phyloP scores from a whole-genome alignment of 495 filamentous ascomycete species.

The Neurospora africana region DNA sequence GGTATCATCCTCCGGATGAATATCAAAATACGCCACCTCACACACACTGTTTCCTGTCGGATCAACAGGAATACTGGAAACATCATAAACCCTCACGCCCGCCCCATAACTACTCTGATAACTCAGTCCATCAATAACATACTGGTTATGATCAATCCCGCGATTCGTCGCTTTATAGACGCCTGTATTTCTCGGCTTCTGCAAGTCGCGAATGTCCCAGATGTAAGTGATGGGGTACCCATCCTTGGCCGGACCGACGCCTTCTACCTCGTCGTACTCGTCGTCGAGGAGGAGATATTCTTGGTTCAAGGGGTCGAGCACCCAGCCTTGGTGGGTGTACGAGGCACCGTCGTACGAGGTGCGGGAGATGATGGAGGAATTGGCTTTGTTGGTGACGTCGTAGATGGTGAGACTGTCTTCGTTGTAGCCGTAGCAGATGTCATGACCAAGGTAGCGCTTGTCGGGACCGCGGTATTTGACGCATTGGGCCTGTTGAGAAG shows the following conservation, averaged over 20 bases:
- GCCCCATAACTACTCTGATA: conserved; percentile 53
- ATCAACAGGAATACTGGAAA: conserved; percentile 40
- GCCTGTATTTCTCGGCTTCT: conserved; percentile 43
- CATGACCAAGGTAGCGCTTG: conserved; percentile 38
- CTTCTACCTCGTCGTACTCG: conserved; percentile 47
- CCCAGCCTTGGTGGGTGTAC: conserved; percentile 55
- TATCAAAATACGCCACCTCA: conserved; percentile 49
- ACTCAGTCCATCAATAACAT: conserved; percentile 39
- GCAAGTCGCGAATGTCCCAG: conserved; percentile 45
- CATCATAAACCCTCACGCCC: conserved; percentile 47
- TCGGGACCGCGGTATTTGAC: conserved; percentile 48
- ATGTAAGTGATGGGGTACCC: conserved; percentile 43
- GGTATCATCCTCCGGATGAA: conserved; percentile 48
- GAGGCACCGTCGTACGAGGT: conserved; percentile 46
- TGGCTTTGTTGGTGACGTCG: conserved; percentile 47
- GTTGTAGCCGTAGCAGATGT: conserved; percentile 54
- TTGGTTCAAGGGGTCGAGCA: conserved; percentile 40
- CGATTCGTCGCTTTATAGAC: conserved; percentile 37
- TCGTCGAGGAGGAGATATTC: conserved; percentile 50
- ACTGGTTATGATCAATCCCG: conserved; percentile 54
- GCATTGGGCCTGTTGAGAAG: conserved; percentile 35
- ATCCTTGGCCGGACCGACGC: conserved; percentile 32
- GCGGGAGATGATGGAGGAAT: conserved; percentile 40
- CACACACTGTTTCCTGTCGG: conserved; percentile 41
- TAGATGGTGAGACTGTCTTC: conserved; percentile 40